Conservation (phyloP, 2,329 filamentous ascomycete genomes). For the Waltergamsia citrina region DNA sequence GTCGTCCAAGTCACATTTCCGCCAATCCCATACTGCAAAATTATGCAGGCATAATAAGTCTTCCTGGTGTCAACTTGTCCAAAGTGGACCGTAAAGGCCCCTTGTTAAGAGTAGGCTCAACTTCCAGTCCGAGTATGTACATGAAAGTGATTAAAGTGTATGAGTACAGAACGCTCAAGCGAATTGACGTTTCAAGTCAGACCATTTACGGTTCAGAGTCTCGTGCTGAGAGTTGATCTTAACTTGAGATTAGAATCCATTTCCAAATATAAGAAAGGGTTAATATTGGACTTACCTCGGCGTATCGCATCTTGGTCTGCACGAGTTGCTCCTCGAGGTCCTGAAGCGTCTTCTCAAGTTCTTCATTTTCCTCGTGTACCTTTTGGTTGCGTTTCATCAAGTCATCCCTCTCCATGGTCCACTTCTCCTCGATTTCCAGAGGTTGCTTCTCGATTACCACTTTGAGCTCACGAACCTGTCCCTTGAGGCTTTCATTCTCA, state of each 20-base stretch:
- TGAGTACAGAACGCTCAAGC: too few species aligned
- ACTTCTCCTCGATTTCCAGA: conserved; percentile 71
- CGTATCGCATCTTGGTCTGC: conserved; percentile 87
- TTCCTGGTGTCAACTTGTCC: too few species aligned
- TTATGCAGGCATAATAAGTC: too few species aligned
- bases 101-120: too few species aligned
- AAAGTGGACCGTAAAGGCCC: too few species aligned
- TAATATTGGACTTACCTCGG: conserved; percentile 61
- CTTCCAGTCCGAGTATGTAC: too few species aligned
- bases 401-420: conserved; percentile 79
- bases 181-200: conserved; percentile 57
- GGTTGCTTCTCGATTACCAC: conserved; percentile 85
- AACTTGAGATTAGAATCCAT: conserved; percentile 8
- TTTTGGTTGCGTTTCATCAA: conserved; percentile 89
- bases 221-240: conserved; percentile 66
- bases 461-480: conserved; percentile 77
- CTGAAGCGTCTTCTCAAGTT: conserved; percentile 77
- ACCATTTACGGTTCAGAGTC: conserved; percentile 66
- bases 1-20: too few species aligned
- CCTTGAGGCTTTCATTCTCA: conserved; percentile 77
- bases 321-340: conserved; percentile 92
- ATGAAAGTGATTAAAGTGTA: too few species aligned
- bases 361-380: conserved; percentile 87
- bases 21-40: too few species aligned
- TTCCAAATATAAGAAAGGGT: neutral